Evolutionary conservation across 2,329 filamentous ascomycete genomes (phyloP).

Genomic region (Ilyonectria mors-panacis): DNA sequence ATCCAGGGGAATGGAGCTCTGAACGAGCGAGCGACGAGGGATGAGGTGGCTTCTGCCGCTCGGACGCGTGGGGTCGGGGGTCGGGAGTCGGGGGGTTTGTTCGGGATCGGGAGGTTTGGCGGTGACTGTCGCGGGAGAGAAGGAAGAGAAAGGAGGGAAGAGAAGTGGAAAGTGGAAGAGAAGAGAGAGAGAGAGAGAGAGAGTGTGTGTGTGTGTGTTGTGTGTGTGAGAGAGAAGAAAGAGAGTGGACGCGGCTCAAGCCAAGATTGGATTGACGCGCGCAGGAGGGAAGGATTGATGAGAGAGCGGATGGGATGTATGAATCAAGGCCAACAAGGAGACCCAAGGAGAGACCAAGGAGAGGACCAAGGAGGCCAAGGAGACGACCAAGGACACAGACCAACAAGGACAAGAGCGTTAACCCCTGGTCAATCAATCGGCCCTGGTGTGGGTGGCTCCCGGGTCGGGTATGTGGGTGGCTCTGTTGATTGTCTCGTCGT

Average conservation of each 20-base stretch:
- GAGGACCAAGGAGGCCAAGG: background rate
- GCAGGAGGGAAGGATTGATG: constrained; percentile 18
- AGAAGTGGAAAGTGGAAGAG: constrained; percentile 6
- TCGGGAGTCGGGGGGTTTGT: constrained; percentile 17
- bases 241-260: constrained; percentile 5
- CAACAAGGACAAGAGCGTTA: too few species aligned
- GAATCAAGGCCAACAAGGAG: constrained; percentile 9
- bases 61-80: constrained; percentile 45
- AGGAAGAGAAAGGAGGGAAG: constrained; percentile 6
- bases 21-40: constrained; percentile 22
- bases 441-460: constrained; percentile 1
- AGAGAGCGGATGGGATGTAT: constrained; percentile 17
- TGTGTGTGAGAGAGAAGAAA: background rate
- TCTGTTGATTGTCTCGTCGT: constrained; percentile 4
- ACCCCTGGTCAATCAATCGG: constrained; percentile 10
- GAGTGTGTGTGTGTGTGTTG: background rate
- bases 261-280: constrained; percentile 5
- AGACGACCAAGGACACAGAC: background rate
- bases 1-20: constrained; percentile 47
- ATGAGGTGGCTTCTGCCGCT: constrained; percentile 46
- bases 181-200: constrained; percentile 4
- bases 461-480: constrained; percentile 4
- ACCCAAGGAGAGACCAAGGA: background rate
- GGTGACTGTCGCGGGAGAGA: constrained; percentile 13
- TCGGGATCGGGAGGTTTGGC: constrained; percentile 3